Base-by-base conservation (phyloP, 441 rosid genomes). In the Hura crepitans region DNA sequence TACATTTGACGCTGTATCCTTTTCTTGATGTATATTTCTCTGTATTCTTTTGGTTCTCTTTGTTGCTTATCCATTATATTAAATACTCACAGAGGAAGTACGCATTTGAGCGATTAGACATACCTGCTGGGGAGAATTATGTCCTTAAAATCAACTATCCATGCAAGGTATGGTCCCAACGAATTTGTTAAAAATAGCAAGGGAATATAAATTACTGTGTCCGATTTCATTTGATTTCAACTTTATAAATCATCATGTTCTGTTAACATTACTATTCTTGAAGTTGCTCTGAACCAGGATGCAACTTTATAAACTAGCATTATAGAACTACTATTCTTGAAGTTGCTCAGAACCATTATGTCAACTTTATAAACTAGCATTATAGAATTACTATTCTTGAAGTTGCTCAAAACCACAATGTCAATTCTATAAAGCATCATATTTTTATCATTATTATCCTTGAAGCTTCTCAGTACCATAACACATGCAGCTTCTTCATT, bases 111-210 rank as follows among this genome's bases (percentile, higher is more conserved):
- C 79, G 87, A 75, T 74, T 85, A 72, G 96, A 89, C 75, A 83
- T 95, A 69, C 93, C 96, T 77, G 46, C 71, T 42, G 96, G 97
- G 35, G 95, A 95, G 81, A 92, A 86, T 76, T 92, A 88, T 78
- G 88, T 84, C 25, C 84, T 95, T 71, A 92, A 95, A 81, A 87
- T 95, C 78, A 90, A 81, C 78, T 92, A 95, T 75, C 85, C 99
- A 61, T 92, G 88, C 83, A 88, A 89, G 99, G 99, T 95, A 85
- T 53, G 33, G 25, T 62, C 46, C 63, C 15, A 50, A 49, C 67
- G 59, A 66, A 22, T 64, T 37, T 60, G 47, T 65, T 31, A 59
- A 57, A 71, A 65, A 27, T 22, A 62, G n/a, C 50, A 28, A 42
- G 7, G 30, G 17, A 62, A 72, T 64, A 46, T 58, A 20, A 20